Evolutionary conservation across 2,329 filamentous ascomycete genomes (phyloP), one percentile per base, ranked within the genome.

Genomic region (Lecanoromycetidae sp.): DNA sequence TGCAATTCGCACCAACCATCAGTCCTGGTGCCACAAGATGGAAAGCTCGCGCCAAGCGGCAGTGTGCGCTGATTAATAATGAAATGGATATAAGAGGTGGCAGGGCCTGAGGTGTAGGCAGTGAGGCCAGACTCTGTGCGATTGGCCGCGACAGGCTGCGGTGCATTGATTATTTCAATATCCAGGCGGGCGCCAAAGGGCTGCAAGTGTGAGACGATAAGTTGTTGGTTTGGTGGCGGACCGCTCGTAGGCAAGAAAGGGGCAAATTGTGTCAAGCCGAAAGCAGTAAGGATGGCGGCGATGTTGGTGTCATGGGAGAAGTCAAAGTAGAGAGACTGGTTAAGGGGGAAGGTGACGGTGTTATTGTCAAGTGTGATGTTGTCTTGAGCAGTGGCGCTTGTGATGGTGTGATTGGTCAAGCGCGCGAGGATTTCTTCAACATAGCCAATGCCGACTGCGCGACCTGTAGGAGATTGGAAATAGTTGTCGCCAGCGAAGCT

Each of bases 291-390:
- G 53, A 87, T 75, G 22, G 74, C 74, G 55, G 80, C 69, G 50
- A 85, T 84, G 59, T 83, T 84, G 26, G 80, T 82, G 62, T 88
- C 84, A 61, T 88, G 84, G 13, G 76, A 80, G 61, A 87, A 87
- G 66, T 87, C 84, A 41, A 87, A 75, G 61, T 87, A 86, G 13
- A 88, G 68, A 19, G 69, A 74, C 59, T 88, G 84, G 58, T 86
- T 76, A 3, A 84, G 64, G 0, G 84, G 84, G 60, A 88, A 88
- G 0, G 82, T 87, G 29, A 68, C 67, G 0, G 71, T 71, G 61
- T 73, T 84, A 58, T 71, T 76, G 65, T 84, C 80, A 25, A 85
- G 72, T 0, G 82, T 85, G n/a, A 74, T 69, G 59, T 86, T 85
- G 65, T 71, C 61, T 47, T 70, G 66, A 0, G 63, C 68, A 0